Evolutionary conservation across 495 filamentous ascomycete genomes (phyloP), one percentile per base, ranked within the genome.

Genomic region (Cairneyella variabilis): DNA sequence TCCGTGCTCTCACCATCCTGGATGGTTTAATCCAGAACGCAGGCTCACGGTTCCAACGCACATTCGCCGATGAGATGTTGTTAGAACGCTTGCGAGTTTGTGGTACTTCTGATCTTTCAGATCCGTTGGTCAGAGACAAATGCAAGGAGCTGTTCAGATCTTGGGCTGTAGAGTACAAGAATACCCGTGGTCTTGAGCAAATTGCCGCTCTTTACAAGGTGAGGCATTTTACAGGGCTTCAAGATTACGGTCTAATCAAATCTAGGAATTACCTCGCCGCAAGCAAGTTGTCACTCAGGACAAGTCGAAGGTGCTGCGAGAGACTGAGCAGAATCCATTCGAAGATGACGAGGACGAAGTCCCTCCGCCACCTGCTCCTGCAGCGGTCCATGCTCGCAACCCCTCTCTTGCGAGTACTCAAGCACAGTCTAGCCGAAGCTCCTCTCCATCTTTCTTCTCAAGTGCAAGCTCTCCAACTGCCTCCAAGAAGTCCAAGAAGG

Each of bases 21-120:
- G 93, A 99, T 66, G 91, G 87, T 39, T 75, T 97, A 21, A 95
- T 99, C 26, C 89, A 96, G 63, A 99, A 97, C 72, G 90, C 90
- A 16, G 92, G 91, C 2, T 79, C 86, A 11, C 83, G 88, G 26
- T 97, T 99, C 66, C 85, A 96, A 70, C 81, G 89, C 14, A 76
- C 73, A 23, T 97, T 97, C 65, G 88, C 85, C 20, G 92, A 97
- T 57, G 92, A 97, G 57, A 85, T 90, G n/a, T 73, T 97, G 21
- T 80, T 99, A 16, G 95, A 99, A 66, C 86, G 95, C 39, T 74
- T 99, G 23, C 85, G 95, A 18, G 84, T 97, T 40, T 85, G 90
- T 39, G 88, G 85, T 11, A 93, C 87, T 17, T 91, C 95, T 36
- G 75, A 87, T 2, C 79, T 92, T 44, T 92, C 91, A 0, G 93